Evolutionary conservation across 192 early-diverging fungal genomes (phyloP), one percentile per base, ranked within the genome.

Genomic region (Dissophora globulifera): DNA sequence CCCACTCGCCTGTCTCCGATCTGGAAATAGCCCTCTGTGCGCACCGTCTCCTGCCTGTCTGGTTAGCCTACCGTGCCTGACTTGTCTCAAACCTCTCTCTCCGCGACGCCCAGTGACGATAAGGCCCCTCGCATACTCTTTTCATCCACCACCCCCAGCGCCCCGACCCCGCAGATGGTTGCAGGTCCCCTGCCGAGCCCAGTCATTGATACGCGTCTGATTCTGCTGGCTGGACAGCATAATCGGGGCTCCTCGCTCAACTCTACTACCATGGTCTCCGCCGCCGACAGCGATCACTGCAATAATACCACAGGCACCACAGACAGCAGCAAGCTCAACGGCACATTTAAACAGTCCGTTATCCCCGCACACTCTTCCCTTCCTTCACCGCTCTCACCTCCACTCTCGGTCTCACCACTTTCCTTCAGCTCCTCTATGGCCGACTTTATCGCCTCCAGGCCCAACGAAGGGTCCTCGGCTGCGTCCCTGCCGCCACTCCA

Each of bases 301-400:
- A 22, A 38, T 46, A 57, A 51, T 23, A 50, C 9, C 58, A 26
- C 19, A 15, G 35, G 19, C 58, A 49, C 35, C 6, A 38, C 35
- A 38, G 13, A 30, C 5, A 26, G 19, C 63, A n/a, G n/a, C n/a
- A n/a, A n/a, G n/a, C n/a, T 3, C 15, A 42, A 55, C 64, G 19
- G 8, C n/a, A 35, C 31, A 25, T 52, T 20, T 48, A 64, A 54
- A 22, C 31, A 54, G 15, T 48, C 62, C 33, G 33, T 66, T 62
- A 66, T 75, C 40, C 57, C 71, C 19, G 50, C 53, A 30, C 71
- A 75, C 49, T 75, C 71, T 9, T 75, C 62, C 0, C 49, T 75
- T 17, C 71, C 71, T 31, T 75, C 71, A 11, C 71, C 71, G 27
- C 71, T 75, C 62, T 75, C 71, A 16, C 71, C 71, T 60, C 57